Evolutionary conservation across 805 yeast genomes (phyloP), one percentile per base, ranked within the genome.

Genomic region (Ogataea polymorpha): DNA sequence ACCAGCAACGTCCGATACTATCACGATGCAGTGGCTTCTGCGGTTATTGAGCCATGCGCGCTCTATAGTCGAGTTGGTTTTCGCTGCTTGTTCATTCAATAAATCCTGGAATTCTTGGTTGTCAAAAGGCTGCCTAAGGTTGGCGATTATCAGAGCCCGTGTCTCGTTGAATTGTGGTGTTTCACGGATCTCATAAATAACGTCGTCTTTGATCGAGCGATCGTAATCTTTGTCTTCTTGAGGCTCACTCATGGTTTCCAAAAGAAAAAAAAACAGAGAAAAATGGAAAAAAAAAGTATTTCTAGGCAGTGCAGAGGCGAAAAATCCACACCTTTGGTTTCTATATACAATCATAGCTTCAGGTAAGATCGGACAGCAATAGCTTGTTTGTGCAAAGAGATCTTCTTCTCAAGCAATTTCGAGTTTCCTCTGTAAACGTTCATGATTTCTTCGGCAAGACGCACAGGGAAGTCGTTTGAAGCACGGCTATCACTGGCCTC

Each of bases 381-480:
- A 32, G 97, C 96, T 45, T 78, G 69, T 67, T 82, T 87, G 66
- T 91, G 98, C 72, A 86, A 78, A 56, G 78, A 81, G 39, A 79
- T 76, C 65, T 82, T 80, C 71, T 86, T 89, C 49, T 88, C 97
- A 63, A 79, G 86, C 16, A 93, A 89, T 24, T 89, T 72, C 30
- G 91, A 79, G 56, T 78, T 80, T 38, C 96, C 96, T 53, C 77
- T 79, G 54, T 70, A 72, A 23, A 93, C 93, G 38, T 82, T 71
- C 27, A 87, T 60, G 44, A 93, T 77, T 65, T 93, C 98, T 66
- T 93, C 98, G 27, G 90, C 89, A 33, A 93, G 71, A 56, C 98
- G 77, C 28, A 93, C 97, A 2, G 95, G 71, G 55, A 85, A 85
- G 55, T 86, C 93, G 43, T 80, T 77, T 13, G 90, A 80, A 34